These are phyloP conservation scores for Monsonia emarginata DNA, from an alignment of 441 rosid genomes.

Conservation along the genomic window DNA sequence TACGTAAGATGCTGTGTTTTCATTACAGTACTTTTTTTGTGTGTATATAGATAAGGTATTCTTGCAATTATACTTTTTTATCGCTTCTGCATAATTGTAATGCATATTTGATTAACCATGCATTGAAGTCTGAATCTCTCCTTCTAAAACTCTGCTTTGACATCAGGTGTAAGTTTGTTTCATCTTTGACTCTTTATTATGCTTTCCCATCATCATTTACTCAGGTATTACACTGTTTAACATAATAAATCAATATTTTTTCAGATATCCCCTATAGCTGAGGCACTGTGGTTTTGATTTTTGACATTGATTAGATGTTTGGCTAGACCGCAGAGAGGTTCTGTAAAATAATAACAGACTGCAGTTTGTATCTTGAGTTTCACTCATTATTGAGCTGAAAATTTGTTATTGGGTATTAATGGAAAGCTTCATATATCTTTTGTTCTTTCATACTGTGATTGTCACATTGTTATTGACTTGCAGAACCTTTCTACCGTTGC, in stretches of 20 bases:
- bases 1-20: conserved; percentile 44
- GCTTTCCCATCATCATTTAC: neutral
- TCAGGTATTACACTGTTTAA: neutral
- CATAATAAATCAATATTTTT: neutral
- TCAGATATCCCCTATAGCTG: neutral
- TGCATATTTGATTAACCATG: too few species aligned
- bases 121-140: too few species aligned
- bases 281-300: too few species aligned
- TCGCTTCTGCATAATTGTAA: too few species aligned
- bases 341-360: neutral
- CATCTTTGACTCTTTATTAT: too few species aligned
- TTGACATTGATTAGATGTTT: neutral
- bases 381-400: neutral
- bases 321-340: neutral
- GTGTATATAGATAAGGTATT: too few species aligned
- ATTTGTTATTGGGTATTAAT: neutral
- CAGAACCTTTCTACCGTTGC: neutral
- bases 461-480: neutral
- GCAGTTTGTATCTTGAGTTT: neutral
- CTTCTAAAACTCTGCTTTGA: too few species aligned
- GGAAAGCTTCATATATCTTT: neutral
- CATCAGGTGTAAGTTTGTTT: too few species aligned
- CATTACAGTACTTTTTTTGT: neutral
- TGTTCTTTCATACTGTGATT: neutral
- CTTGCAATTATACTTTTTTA: too few species aligned